Evolutionary conservation across 306 rosid species (phyloP).

Genomic region (Geum urbanum): DNA sequence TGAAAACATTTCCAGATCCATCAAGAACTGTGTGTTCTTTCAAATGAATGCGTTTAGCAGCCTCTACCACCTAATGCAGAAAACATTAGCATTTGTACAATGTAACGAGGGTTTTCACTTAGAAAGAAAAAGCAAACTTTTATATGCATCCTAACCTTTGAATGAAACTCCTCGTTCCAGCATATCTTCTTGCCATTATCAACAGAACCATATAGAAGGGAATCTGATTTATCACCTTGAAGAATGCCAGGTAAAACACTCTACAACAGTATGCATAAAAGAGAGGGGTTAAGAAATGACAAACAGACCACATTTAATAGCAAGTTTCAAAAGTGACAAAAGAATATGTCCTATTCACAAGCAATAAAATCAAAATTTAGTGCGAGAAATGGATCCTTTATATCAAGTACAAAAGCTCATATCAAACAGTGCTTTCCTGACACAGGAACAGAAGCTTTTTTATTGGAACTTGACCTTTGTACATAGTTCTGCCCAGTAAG

Average conservation of each 20-base stretch:
- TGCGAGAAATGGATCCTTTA: not conserved
- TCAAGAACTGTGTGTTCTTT: slow-evolving; percentile 86
- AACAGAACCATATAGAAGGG: slow-evolving; percentile 96
- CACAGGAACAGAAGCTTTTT: not conserved
- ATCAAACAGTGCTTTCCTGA: too few species aligned
- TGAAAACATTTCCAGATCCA: slow-evolving; percentile 83
- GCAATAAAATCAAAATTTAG: not conserved
- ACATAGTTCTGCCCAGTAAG: not conserved
- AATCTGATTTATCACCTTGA: slow-evolving; percentile 97
- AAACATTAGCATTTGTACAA: slow-evolving; percentile 24
- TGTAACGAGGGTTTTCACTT: not conserved
- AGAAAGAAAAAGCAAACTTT: slow-evolving; percentile 14
- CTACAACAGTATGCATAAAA: slow-evolving; percentile 41
- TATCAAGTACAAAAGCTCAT: not conserved
- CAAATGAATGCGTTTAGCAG: slow-evolving; percentile 86
- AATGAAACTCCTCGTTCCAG: slow-evolving; percentile 97
- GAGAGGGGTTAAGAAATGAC: not conserved
- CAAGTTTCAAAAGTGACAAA: not conserved
- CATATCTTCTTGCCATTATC: slow-evolving; percentile 97
- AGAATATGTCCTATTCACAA: not conserved
- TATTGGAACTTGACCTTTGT: not conserved
- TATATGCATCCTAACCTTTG: slow-evolving; percentile 57
- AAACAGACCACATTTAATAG: not conserved
- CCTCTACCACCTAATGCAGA: slow-evolving; percentile 67
- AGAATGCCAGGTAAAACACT: slow-evolving; percentile 98